Conservation (phyloP, 2,329 filamentous ascomycete genomes). For the Exserohilum turcica region DNA sequence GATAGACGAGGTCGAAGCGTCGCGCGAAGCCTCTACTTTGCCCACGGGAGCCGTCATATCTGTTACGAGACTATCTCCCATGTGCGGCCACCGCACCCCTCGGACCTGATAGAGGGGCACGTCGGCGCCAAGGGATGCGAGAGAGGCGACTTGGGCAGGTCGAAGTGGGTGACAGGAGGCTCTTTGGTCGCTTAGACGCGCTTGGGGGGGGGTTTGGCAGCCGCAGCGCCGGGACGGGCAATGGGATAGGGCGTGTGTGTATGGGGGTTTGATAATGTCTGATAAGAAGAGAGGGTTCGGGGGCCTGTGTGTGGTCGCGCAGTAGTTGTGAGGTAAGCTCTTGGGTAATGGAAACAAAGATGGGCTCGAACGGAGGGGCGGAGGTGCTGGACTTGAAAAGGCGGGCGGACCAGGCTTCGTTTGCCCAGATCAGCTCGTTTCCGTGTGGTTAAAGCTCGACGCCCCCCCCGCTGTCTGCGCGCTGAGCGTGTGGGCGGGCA, state of each 20-base stretch:
- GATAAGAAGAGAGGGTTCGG: conserved; percentile 47
- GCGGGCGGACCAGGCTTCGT: conserved; percentile 35
- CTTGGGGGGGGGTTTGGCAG: conserved; percentile 36
- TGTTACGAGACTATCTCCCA: conserved; percentile 55
- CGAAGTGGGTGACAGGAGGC: conserved; percentile 30
- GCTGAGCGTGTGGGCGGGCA: conserved; percentile 5
- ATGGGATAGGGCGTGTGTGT: conserved; percentile 45
- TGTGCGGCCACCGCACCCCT: conserved; percentile 55
- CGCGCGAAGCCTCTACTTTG: conserved; percentile 52
- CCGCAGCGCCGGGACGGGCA: conserved; percentile 43
- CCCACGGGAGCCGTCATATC: conserved; percentile 53
- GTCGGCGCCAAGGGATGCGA: conserved; percentile 41
- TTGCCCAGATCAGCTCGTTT: conserved; percentile 22
- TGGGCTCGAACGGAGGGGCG: conserved; percentile 39
- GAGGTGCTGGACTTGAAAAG: conserved; percentile 44
- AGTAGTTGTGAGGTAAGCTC: conserved; percentile 54
- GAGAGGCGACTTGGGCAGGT: conserved; percentile 40
- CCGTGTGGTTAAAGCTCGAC: conserved; percentile 25
- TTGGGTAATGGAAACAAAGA: conserved; percentile 55
- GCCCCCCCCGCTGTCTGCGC: conserved; percentile 13
- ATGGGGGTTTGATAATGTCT: conserved; percentile 50
- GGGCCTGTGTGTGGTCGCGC: conserved; percentile 45
- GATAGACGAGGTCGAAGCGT: conserved; percentile 55
- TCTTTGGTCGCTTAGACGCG: conserved; percentile 47
- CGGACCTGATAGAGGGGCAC: conserved; percentile 46